Evolutionary conservation across 1,284 basidiomycete genomes (phyloP), one percentile per base, ranked within the genome.

Genomic region (Apiotrichum montevideense): DNA sequence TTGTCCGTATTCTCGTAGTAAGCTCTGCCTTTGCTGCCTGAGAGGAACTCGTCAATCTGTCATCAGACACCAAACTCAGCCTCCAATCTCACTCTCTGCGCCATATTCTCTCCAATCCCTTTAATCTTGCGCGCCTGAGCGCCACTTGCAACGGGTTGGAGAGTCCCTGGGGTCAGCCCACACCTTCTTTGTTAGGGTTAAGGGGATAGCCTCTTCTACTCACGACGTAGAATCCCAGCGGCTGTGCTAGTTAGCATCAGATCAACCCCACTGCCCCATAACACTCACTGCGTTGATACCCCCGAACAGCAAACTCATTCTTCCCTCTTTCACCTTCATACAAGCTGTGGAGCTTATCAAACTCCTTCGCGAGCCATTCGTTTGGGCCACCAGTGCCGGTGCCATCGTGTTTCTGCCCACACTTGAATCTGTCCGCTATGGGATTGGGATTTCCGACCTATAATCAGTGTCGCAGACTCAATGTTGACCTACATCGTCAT

Each of bases 81-180:
- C 29, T 29, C 29, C 29, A 29, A 29, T 29, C 74, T 35, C 42
- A 87, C 88, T 79, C 92, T 89, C 29, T 79, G 68, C 1, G 88
- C 88, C 1, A 89, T 87, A 69, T 84, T 87, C 37, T 83, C 79
- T 0, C 88, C 90, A 7, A 92, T 81, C 2, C 86, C 85, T 11
- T 74, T 77, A 49, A 93, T 81, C 7, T 78, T 75, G 13, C 77
- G 71, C 1, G 89, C 90, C 64, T 93, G 83, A 10, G 80, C 79
- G 42, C 79, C 79, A 1, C 81, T 82, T 51, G 74, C 79, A 63
- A 94, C 87, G 4, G 83, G 82, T 55, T 77, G 82, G 0, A 83
- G 81, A 10, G 55, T 56, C 39, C 51, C 52, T 40, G 29, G 29
- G 10, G 11, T 35, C 10, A 37, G 76, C 41, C 85, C 7, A 7